Base-by-base conservation (phyloP, 2,329 filamentous ascomycete genomes). In the Lecanoromycetidae sp. region DNA sequence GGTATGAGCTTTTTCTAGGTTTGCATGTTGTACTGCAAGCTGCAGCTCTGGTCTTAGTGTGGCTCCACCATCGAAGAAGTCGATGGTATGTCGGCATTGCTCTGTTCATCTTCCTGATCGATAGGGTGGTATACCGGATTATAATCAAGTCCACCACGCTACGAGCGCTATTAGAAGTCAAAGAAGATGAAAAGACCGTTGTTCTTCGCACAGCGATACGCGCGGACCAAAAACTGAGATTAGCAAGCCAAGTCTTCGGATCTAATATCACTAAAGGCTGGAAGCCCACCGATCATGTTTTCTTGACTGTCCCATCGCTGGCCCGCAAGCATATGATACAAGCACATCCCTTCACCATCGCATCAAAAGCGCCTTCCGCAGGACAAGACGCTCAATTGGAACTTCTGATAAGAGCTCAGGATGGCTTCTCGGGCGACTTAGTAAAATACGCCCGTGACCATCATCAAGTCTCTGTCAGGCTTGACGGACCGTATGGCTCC, bases 401-500 rank as follows among this genome's bases (percentile, higher is more conserved):
- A 10, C 69, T 83, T 10, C 67, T 81, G 23, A 74, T 82, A 51
- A 72, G 79, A 51, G 71, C 73, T 4, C 72, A 77, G 53, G 61
- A 69, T 36, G 77, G 79, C 10, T 82, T 82, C 61, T 77, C 78
- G 0, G 61, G 63, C 3, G 69, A 70, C 42, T 67, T 82, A 7
- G 66, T 81, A 1, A 56, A 63, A 26, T 65, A 77, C 54, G 75
- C 76, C 2, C 63, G 61, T 7, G 55, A 60, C 0, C 65, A 73
- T 48, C 54, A 64, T 5, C 64, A 65, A 2, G 64, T 72, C 0
- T 54, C 57, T 1, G 65, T 80, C 20, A 67, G 72, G 5, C 60
- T 82, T n/a, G 77, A 83, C 53, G 79, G 79, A 0, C 79, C 79
- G 0, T 82, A 83, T 55, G 79, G 79, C 32, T 78, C 74, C 8